Conservation (phyloP, 1,284 basidiomycete genomes). For the Ustilago cynodontis region DNA sequence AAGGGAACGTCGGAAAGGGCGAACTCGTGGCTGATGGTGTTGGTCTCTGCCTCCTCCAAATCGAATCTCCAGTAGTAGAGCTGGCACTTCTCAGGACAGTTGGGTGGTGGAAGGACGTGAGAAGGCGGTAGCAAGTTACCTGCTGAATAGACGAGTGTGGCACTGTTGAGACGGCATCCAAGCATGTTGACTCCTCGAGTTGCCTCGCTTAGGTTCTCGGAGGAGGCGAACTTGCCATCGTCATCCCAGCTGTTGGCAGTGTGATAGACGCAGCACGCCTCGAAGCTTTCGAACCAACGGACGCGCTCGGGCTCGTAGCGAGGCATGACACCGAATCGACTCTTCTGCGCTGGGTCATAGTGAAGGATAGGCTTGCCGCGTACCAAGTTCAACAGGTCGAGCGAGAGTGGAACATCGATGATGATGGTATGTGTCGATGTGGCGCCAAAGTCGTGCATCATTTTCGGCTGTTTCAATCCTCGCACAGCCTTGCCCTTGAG, state of each 20-base stretch:
- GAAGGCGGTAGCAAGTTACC: conserved; percentile 70
- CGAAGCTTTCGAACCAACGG: conserved; percentile 70
- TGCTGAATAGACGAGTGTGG: conserved; percentile 73
- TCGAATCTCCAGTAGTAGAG: conserved; percentile 73
- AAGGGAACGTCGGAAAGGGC: conserved; percentile 72
- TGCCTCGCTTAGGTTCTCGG: neutral
- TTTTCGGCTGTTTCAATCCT: conserved; percentile 66
- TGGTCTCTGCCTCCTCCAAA: conserved; percentile 14
- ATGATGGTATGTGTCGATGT: conserved; percentile 71
- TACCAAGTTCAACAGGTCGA: conserved; percentile 72
- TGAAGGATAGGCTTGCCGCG: conserved; percentile 72
- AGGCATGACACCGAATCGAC: conserved; percentile 72
- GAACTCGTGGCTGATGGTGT: conserved; percentile 70
- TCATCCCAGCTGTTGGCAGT: conserved; percentile 73
- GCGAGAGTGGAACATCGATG: conserved; percentile 73
- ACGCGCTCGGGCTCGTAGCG: conserved; percentile 68
- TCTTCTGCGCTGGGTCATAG: conserved; percentile 71
- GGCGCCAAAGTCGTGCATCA: conserved; percentile 74
- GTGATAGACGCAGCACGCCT: conserved; percentile 73
- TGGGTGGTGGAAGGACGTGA: conserved; percentile 62
- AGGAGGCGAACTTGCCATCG: conserved; percentile 51
- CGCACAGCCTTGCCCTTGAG: conserved; percentile 57
- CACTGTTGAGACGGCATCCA: conserved; percentile 72
- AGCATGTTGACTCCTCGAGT: conserved; percentile 69
- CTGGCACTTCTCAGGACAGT: conserved; percentile 71